A percentile compares a stretch with the other conserved stretches of the same genome.
Evolutionary conservation across 805 yeast genomes (phyloP).

Genomic region (Pachysolen tannophilus): DNA sequence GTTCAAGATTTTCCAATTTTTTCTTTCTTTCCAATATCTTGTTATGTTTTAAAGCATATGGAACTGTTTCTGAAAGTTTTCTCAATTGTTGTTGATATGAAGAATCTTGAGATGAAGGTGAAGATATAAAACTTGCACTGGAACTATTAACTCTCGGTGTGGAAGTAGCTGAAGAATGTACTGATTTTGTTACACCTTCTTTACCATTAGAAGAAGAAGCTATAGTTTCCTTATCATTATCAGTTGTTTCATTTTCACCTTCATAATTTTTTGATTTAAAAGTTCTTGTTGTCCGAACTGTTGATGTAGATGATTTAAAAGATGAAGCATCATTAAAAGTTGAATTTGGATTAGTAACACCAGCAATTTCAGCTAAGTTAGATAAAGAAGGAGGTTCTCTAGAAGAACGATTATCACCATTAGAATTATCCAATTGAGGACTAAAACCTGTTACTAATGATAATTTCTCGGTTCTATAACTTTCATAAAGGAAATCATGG

Average conservation of each 20-base stretch:
- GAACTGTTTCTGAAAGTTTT: conserved; percentile 76
- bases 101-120: conserved; percentile 15
- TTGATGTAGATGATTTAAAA: not conserved
- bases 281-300: conserved; percentile 21
- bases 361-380: conserved; percentile 46
- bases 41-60: conserved; percentile 76
- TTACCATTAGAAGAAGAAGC: no score
- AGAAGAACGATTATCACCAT: conserved; percentile 6
- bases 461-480: conserved; percentile 57
- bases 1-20: conserved; percentile 72
- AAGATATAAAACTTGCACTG: conserved; percentile 14
- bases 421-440: no score
- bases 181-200: not conserved
- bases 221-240: no score
- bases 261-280: conserved; percentile 28
- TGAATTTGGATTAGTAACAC: conserved; percentile 21
- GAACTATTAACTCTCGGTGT: conserved; percentile 17
- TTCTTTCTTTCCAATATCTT: conserved; percentile 67
- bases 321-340: conserved; percentile 10
- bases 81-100: conserved; percentile 55
- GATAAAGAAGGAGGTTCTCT: conserved; percentile 51
- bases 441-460: conserved; percentile 41
- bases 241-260: not conserved
- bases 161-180: conserved; percentile 1
- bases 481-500: conserved; percentile 56